Evolutionary conservation across 2,329 filamentous ascomycete species (phyloP).

Genomic region (Cladosporium sp.): DNA sequence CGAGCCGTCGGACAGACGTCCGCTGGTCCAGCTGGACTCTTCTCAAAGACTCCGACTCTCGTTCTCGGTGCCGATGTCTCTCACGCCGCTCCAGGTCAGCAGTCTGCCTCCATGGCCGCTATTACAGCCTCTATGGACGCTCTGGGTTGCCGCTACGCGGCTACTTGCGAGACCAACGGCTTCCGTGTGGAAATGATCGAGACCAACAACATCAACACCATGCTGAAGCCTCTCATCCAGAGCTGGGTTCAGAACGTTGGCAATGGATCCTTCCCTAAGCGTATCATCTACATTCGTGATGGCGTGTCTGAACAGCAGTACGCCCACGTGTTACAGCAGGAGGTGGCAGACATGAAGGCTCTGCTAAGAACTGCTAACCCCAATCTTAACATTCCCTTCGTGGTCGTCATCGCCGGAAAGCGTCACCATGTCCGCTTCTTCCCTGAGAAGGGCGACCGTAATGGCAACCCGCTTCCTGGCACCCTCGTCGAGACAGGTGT

Average conservation of each 20-base stretch:
- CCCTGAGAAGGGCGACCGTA: constrained; percentile 67
- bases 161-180: constrained; percentile 77
- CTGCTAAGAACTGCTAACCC: constrained; percentile 32
- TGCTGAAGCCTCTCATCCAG: constrained; percentile 55
- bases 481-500: constrained; percentile 83
- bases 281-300: constrained; percentile 89
- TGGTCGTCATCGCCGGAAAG: constrained; percentile 85
- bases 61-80: constrained; percentile 90
- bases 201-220: constrained; percentile 57
- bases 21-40: constrained; percentile 28
- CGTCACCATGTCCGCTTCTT: constrained; percentile 94
- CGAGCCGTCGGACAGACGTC: constrained; percentile 39
- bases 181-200: constrained; percentile 74
- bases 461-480: constrained; percentile 78
- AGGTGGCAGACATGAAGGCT: constrained; percentile 66
- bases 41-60: constrained; percentile 57
- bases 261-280: constrained; percentile 55
- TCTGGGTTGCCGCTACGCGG: constrained; percentile 69
- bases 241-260: constrained; percentile 59
- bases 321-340: constrained; percentile 69
- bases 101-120: constrained; percentile 71
- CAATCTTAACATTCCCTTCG: constrained; percentile 59
- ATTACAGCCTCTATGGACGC: constrained; percentile 76
- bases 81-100: constrained; percentile 66
- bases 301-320: constrained; percentile 89